Evolutionary conservation across 345 rosid genomes (phyloP).

Genomic region (Arabis alpina): DNA sequence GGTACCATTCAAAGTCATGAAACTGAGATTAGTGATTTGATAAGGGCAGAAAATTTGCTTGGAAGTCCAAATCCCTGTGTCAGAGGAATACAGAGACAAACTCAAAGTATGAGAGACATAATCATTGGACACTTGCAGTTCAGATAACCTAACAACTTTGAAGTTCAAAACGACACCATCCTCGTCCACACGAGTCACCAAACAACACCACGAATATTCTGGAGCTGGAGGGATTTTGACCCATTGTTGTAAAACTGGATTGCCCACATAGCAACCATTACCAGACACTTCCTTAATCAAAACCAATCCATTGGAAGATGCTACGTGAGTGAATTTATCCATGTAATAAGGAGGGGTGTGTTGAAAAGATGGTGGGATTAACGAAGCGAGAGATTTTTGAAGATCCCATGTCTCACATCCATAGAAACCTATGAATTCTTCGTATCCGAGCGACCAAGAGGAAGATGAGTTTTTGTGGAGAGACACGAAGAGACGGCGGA

Average conservation of each 20-base stretch:
- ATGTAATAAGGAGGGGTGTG: too few species aligned
- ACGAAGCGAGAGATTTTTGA: too few species aligned
- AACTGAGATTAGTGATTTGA: not conserved
- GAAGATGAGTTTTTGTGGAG: not conserved
- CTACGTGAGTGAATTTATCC: too few species aligned
- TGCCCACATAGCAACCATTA: not conserved
- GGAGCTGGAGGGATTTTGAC: not conserved
- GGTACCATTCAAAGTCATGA: not conserved
- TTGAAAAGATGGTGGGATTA: too few species aligned
- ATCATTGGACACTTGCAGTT: too few species aligned
- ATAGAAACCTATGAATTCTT: too few species aligned
- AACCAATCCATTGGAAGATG: not conserved
- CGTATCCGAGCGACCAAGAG: not conserved
- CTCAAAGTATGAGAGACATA: not conserved
- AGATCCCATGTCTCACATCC: not conserved
- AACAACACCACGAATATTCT: not conserved
- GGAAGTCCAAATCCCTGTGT: slow-evolving; percentile 2
- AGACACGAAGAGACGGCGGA: slow-evolving; percentile 6
- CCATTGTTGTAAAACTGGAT: slow-evolving; percentile 2
- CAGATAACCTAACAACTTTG: not conserved
- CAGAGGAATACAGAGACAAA: not conserved
- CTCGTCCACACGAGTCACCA: not conserved
- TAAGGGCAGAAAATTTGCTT: not conserved
- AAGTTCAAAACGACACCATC: not conserved
- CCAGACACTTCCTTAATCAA: not conserved